phyloP scores from a whole-genome alignment of 1,139 yeast genomes.

The Neolecta irregularis region DNA sequence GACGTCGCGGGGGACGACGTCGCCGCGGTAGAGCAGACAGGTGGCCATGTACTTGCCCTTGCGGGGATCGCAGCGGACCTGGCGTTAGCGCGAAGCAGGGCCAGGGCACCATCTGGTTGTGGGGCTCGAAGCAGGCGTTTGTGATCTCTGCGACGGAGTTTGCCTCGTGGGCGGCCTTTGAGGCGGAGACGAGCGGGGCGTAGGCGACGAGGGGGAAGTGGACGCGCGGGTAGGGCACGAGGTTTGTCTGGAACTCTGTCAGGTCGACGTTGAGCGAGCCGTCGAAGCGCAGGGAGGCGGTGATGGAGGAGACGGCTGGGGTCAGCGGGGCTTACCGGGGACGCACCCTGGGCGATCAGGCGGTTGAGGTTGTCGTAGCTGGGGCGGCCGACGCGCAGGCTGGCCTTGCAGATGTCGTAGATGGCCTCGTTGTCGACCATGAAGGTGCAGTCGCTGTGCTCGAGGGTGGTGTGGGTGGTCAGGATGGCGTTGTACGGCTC shows the following conservation, averaged over 20 bases:
- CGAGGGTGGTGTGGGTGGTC: constrained; percentile 61
- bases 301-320: constrained; percentile 60
- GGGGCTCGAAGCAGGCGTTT: constrained; percentile 78
- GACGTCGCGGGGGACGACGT: constrained; percentile 75
- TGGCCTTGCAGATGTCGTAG: constrained; percentile 76
- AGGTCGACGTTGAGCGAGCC: constrained; percentile 77
- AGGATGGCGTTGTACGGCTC: constrained; percentile 82
- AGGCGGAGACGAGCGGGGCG: constrained; percentile 61
- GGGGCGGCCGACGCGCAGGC: constrained; percentile 70
- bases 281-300: constrained; percentile 76
- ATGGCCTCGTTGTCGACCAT: constrained; percentile 89
- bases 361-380: constrained; percentile 56
- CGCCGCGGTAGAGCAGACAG: constrained; percentile 79
- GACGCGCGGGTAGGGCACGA: constrained; percentile 86
- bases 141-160: constrained; percentile 68
- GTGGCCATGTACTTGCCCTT: constrained; percentile 81
- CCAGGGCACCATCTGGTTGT: constrained; percentile 57
- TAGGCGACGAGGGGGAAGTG: constrained; percentile 85
- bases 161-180: constrained; percentile 61
- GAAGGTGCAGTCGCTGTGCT: constrained; percentile 53
- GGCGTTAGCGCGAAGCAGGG: background rate
- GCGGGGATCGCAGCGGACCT: constrained; percentile 69
- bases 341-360: constrained; percentile 77
- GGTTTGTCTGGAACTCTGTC: constrained; percentile 76
- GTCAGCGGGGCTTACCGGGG: no score